Conservation (phyloP, 1,139 yeast species). For the Taphrina communis region DNA sequence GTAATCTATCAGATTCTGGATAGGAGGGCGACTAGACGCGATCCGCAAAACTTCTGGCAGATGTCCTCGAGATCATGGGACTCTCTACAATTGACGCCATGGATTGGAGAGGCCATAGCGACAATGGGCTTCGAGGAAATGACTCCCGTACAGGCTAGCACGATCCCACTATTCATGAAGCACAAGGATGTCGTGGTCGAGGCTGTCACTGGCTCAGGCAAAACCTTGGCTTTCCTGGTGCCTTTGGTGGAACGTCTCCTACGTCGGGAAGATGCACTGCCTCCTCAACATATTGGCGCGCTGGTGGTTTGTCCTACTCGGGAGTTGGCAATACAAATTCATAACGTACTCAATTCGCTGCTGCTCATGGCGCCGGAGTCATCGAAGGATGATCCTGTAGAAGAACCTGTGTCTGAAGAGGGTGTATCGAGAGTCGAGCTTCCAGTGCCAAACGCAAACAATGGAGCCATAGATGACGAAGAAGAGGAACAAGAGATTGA, state of each 20-base stretch:
- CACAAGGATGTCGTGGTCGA: slow-evolving; percentile 96
- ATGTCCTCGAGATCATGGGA: slow-evolving; percentile 26
- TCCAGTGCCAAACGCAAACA: not conserved
- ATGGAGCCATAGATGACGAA: slow-evolving; percentile 48
- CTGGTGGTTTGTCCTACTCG: slow-evolving; percentile 86
- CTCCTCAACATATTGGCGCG: slow-evolving; percentile 68
- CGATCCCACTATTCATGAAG: slow-evolving; percentile 83
- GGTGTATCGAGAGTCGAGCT: not conserved
- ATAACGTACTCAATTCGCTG: slow-evolving; percentile 66
- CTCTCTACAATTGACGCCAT: slow-evolving; percentile 13
- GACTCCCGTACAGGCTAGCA: slow-evolving; percentile 98
- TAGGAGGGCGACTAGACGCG: no score
- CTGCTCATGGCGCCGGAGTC: slow-evolving; percentile 55
- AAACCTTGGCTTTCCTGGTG: slow-evolving; percentile 82
- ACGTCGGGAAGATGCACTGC: slow-evolving; percentile 46
- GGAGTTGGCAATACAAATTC: slow-evolving; percentile 86
- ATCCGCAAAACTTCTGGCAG: not conserved
- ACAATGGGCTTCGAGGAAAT: slow-evolving; percentile 77
- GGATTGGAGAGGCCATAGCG: slow-evolving; percentile 62
- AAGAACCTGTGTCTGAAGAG: slow-evolving; percentile 92
- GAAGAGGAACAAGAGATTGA: slow-evolving; percentile 10
- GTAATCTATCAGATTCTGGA: no score
- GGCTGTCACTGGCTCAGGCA: slow-evolving; percentile 97
- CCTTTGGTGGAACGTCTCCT: slow-evolving; percentile 69
- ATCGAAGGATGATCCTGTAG: slow-evolving; percentile 49